Conservation (phyloP, 139 green algal species). For the Chlamydomonas schloesseri region DNA sequence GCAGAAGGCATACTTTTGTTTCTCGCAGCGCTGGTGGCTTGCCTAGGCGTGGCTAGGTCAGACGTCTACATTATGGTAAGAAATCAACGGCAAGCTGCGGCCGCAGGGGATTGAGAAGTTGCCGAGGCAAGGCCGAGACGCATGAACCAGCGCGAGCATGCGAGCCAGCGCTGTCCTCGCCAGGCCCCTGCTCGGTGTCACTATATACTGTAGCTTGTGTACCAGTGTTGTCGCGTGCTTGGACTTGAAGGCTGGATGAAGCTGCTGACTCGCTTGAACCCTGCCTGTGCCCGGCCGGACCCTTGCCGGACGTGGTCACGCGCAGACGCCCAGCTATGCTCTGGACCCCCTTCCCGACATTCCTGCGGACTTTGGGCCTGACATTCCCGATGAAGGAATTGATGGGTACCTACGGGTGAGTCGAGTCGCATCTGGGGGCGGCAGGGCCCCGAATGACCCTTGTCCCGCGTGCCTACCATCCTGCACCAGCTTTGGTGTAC, state of each 20-base stretch:
- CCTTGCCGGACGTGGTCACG: no score
- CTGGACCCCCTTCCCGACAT: constrained; percentile 55
- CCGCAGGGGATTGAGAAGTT: not conserved
- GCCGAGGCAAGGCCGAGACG: no score
- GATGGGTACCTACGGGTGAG: constrained; percentile 69
- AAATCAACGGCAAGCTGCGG: not conserved
- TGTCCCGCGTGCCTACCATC: no score
- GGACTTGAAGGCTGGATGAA: no score
- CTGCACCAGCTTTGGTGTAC: no score
- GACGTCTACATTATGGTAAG: constrained; percentile 20
- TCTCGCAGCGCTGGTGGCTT: not conserved
- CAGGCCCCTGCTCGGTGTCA: no score
- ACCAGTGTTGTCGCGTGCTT: not conserved
- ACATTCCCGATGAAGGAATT: constrained; percentile 67
- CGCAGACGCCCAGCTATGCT: not conserved
- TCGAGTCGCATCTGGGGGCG: no score
- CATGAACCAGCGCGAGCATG: not conserved
- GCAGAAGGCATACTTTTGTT: no score
- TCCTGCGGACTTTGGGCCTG: constrained; percentile 79
- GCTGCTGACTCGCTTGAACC: no score
- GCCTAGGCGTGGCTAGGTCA: not conserved
- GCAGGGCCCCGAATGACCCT: not conserved
- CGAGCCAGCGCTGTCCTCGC: no score
- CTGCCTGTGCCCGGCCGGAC: no score
- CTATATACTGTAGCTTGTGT: no score